A percentile compares a stretch with the other conserved stretches of the same genome.
These are phyloP conservation scores for Naegleria fowleri DNA, from an alignment of 208 protist species.

Conservation along the genomic window DNA sequence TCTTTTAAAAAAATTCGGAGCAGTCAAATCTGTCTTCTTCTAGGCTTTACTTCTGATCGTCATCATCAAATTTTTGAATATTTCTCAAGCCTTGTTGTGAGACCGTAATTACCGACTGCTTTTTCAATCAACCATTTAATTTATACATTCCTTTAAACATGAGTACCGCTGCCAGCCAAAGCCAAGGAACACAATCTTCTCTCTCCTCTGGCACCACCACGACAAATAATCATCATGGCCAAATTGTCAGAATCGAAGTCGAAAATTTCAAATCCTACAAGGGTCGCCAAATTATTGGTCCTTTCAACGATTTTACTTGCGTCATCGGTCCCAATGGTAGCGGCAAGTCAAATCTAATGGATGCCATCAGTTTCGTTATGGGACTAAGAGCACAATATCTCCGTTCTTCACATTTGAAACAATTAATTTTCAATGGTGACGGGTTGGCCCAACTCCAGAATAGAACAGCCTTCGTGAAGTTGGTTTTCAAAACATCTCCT, in stretches of 20 bases:
- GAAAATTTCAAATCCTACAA: slow-evolving; percentile 98
- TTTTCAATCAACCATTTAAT: background rate
- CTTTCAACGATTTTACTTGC: slow-evolving; percentile 94
- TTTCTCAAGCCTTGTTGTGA: too few species aligned
- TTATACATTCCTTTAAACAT: background rate
- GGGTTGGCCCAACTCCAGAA: slow-evolving; percentile 1
- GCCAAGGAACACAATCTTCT: background rate
- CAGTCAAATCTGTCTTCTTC: too few species aligned
- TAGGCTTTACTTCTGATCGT: too few species aligned
- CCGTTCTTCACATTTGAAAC: slow-evolving; percentile 65
- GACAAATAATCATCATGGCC: background rate
- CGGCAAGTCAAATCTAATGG: slow-evolving; percentile 98
- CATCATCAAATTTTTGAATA: too few species aligned
- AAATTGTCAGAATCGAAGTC: slow-evolving; percentile 66
- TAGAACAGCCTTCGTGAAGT: slow-evolving; percentile 60
- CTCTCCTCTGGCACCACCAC: background rate
- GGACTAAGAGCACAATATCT: slow-evolving; percentile 65
- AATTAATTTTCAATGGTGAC: slow-evolving; percentile 80
- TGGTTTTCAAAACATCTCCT: slow-evolving; percentile 52
- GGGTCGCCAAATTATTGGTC: slow-evolving; percentile 82
- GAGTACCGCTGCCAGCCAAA: background rate
- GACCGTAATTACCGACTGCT: too few species aligned
- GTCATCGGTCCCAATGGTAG: slow-evolving; percentile 97
- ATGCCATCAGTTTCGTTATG: slow-evolving; percentile 96
- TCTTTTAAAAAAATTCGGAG: too few species aligned